These are phyloP conservation scores for Pseudoneurospora amorphoporcata DNA, from an alignment of 495 filamentous ascomycete genomes.

Conservation along the genomic window DNA sequence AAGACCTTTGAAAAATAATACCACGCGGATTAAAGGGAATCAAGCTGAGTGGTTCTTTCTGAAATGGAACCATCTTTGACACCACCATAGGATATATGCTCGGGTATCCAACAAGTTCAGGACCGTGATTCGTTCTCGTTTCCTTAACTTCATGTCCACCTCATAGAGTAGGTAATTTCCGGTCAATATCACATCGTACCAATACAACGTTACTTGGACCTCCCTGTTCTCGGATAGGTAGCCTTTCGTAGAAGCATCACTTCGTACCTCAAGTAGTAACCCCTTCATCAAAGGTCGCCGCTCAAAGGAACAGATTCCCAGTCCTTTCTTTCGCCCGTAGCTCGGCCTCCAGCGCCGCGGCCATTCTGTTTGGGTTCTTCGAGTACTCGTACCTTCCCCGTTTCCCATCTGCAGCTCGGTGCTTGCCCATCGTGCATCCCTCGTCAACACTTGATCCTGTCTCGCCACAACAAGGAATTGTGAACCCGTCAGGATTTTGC, in stretches of 20 bases:
- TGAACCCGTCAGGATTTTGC: neutral
- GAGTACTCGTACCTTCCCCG: too few relatives aligned
- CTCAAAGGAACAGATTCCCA: too few relatives aligned
- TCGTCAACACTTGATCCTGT: neutral
- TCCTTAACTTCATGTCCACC: neutral
- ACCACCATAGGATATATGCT: neutral
- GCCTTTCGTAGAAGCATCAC: neutral
- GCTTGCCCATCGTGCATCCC: neutral
- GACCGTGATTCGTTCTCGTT: neutral
- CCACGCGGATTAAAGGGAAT: neutral
- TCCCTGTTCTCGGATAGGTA: neutral
- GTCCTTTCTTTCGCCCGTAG: too few relatives aligned
- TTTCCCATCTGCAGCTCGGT: neutral
- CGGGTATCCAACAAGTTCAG: neutral
- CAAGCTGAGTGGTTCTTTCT: neutral
- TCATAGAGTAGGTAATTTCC: neutral
- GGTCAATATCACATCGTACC: rapidly evolving
- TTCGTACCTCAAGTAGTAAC: too few relatives aligned
- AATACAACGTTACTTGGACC: neutral
- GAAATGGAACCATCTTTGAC: neutral
- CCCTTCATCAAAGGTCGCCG: too few relatives aligned
- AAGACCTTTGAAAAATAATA: neutral
- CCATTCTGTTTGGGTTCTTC: too few relatives aligned
- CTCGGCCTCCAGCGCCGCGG: too few relatives aligned
- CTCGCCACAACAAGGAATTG: neutral